Evolutionary conservation across 345 rosid species (phyloP).

Genomic region (Sisymbrium irio): DNA sequence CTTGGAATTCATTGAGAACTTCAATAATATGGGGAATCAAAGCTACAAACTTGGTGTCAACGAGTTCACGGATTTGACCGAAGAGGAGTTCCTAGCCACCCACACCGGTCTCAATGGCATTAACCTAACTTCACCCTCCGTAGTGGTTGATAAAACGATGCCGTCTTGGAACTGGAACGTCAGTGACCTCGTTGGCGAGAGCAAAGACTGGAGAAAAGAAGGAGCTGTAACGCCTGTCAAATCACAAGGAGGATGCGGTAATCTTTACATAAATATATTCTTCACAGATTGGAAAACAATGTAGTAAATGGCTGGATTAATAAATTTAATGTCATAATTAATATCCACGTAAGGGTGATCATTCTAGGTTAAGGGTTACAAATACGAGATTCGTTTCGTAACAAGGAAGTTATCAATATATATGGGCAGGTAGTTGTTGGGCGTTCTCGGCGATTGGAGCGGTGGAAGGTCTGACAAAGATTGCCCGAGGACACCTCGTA

Average conservation of each 20-base stretch:
- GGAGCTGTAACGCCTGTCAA: slow-evolving; percentile 44
- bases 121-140: slow-evolving; percentile 14
- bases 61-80: slow-evolving; percentile 48
- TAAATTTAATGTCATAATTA: neutral
- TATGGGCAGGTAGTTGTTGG: slow-evolving; percentile 53
- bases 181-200: neutral
- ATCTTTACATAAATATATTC: neutral
- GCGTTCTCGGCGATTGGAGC: slow-evolving; percentile 62
- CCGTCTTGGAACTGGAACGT: slow-evolving; percentile 29
- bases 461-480: slow-evolving; percentile 45
- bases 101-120: slow-evolving; percentile 36
- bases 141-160: neutral
- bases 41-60: slow-evolving; percentile 54
- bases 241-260: slow-evolving; percentile 41
- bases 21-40: slow-evolving; percentile 31
- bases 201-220: slow-evolving; percentile 39
- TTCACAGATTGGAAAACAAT: neutral
- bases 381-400: neutral
- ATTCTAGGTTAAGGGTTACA: neutral
- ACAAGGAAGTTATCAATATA: neutral
- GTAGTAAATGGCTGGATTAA: neutral
- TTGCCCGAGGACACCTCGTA: slow-evolving; percentile 39
- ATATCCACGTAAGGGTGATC: neutral
- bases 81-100: slow-evolving; percentile 51
- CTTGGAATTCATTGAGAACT: slow-evolving; percentile 37